These are phyloP conservation scores for Kodamaea sp. DNA, from an alignment of 1,139 yeast genomes.

Conservation along the genomic window DNA sequence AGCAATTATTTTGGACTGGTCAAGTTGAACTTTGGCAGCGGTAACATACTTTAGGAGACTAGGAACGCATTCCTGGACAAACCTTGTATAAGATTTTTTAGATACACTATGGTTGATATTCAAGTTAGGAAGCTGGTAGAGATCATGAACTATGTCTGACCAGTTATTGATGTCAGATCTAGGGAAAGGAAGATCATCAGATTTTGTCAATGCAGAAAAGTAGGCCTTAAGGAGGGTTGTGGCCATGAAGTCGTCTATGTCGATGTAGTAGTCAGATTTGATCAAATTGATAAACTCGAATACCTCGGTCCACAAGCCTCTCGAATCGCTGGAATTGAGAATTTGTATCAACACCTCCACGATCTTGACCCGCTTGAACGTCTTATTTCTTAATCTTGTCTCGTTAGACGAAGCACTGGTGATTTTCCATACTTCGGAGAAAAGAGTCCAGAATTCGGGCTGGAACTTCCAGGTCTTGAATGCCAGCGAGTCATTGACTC, in stretches of 20 bases:
- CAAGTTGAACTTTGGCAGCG: neutral
- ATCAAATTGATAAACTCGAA: slow-evolving; percentile 21
- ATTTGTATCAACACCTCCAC: slow-evolving; percentile 27
- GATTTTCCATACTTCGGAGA: slow-evolving; percentile 42
- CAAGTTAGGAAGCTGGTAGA: slow-evolving; percentile 29
- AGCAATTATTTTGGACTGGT: neutral
- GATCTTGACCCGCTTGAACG: slow-evolving; percentile 34
- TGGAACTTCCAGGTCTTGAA: slow-evolving; percentile 44
- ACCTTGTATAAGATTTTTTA: slow-evolving; percentile 33
- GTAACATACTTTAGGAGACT: slow-evolving; percentile 11
- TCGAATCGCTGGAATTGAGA: slow-evolving; percentile 15
- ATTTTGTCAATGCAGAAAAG: slow-evolving; percentile 1
- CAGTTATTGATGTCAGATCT: slow-evolving; percentile 15
- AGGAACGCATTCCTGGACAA: slow-evolving; percentile 21
- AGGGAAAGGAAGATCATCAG: neutral
- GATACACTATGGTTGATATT: slow-evolving; percentile 27
- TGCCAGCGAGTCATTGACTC: slow-evolving; percentile 52
- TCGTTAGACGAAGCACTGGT: slow-evolving; percentile 16
- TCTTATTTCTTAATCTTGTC: slow-evolving; percentile 23
- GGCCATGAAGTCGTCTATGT: slow-evolving; percentile 34
- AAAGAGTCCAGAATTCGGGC: slow-evolving; percentile 48
- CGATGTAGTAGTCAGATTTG: slow-evolving; percentile 27
- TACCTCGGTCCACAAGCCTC: slow-evolving; percentile 10
- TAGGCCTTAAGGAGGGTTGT: slow-evolving; percentile 22
- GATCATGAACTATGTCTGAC: slow-evolving; percentile 22